A percentile compares a stretch with the other conserved stretches of the same genome.
These are phyloP conservation scores for Talaromyces trachyspermus DNA, from an alignment of 495 filamentous ascomycete species.

Conservation along the genomic window DNA sequence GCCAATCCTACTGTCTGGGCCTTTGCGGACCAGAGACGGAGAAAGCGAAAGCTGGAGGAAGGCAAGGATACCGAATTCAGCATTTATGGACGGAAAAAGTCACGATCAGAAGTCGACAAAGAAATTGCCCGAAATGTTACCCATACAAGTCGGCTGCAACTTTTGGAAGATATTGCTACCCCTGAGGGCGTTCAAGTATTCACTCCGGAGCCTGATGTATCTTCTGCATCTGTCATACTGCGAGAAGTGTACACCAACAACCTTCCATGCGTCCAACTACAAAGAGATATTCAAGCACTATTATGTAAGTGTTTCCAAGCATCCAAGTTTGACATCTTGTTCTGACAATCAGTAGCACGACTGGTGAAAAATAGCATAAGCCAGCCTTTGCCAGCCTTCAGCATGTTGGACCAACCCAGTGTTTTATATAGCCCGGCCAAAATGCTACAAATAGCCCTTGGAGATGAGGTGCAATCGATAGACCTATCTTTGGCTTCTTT, in stretches of 20 bases:
- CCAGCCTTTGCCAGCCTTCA: background rate
- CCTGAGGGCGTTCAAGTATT: background rate
- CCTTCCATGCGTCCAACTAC: slow-evolving; percentile 3
- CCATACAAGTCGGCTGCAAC: background rate
- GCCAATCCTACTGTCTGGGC: background rate
- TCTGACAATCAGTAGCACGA: background rate
- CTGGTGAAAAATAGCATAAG: background rate
- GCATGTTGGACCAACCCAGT: background rate
- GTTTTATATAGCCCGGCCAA: background rate
- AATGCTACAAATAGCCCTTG: background rate
- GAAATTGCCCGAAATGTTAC: slow-evolving; percentile 4
- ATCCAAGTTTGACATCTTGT: background rate
- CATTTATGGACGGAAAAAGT: background rate
- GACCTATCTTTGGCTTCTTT: background rate
- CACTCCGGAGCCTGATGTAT: background rate
- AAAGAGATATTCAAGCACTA: background rate
- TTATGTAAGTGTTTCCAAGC: background rate
- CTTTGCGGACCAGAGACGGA: background rate
- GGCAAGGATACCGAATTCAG: background rate
- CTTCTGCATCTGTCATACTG: background rate
- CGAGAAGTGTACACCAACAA: background rate
- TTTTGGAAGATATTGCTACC: slow-evolving; percentile 1
- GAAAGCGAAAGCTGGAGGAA: slow-evolving; percentile 1
- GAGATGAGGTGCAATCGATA: background rate
- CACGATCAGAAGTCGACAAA: background rate